Conservation (phyloP, 257 asterid genomes). For the Solanum paucissectum region DNA sequence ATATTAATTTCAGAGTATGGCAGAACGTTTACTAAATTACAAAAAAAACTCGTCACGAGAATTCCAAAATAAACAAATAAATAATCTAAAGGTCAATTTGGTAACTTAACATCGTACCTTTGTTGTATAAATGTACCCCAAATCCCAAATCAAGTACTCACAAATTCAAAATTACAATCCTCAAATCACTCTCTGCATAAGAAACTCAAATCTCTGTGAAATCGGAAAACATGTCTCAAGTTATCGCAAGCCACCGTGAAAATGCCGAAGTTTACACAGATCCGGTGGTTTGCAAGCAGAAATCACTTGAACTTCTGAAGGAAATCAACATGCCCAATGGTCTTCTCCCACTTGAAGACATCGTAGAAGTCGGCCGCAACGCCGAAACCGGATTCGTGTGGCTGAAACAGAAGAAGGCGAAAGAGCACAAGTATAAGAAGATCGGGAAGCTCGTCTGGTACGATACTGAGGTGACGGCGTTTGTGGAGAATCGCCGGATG, state of each 20-base stretch:
- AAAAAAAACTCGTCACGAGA: background rate
- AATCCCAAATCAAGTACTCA: background rate
- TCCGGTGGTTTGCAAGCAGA: conserved; percentile 41
- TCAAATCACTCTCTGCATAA: background rate
- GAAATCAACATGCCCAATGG: conserved; percentile 58
- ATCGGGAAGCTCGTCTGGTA: conserved; percentile 47
- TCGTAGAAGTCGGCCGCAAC: conserved; percentile 56
- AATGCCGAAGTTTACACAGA: conserved; percentile 58
- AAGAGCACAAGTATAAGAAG: conserved; percentile 40
- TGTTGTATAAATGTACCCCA: background rate
- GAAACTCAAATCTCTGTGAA: background rate
- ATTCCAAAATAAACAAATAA: background rate
- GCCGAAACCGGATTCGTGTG: conserved; percentile 53
- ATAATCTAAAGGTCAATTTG: background rate
- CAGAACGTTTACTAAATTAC: background rate
- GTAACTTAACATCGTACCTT: background rate
- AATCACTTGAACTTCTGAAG: conserved; percentile 45
- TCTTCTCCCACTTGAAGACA: conserved; percentile 59
- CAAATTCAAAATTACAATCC: background rate
- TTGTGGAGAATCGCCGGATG: conserved; percentile 61
- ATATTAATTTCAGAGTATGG: background rate
- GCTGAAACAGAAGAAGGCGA: conserved; percentile 58
- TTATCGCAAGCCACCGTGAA: conserved; percentile 38
- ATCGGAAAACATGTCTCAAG: background rate
- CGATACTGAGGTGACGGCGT: conserved; percentile 58